Evolutionary conservation across 139 green algal genomes (phyloP), one percentile per base, ranked within the genome.

Genomic region (Tetradesmus obliquus): DNA sequence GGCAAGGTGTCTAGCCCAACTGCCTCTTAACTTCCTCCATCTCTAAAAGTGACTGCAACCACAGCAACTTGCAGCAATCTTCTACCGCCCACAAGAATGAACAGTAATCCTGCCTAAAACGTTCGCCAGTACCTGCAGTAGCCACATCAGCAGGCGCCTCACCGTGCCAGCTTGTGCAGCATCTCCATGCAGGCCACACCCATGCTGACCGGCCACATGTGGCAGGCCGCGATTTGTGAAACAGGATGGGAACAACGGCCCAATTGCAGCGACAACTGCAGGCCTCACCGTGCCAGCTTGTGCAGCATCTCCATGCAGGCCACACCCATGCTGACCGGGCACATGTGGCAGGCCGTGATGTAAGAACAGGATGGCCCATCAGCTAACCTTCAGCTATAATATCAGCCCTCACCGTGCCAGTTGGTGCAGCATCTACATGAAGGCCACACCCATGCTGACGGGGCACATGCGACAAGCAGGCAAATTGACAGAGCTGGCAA

Each of bases 121-220:
- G 1, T 89, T 82, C 12, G 22, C 3, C 4, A 15, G 54, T 81
- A 91, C 45, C 91, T 87, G 88, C 3, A 19, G 13, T 10, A 71
- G 57, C 57, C 6, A 66, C 57, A 66, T 13, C 57, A 13, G 57
- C 57, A 66, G 57, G 57, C 8, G 32, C 32, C 85, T 51, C 86
- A 90, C 88, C 74, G 57, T 3, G 76, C 71, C 51, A 92, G 89
- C 89, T 89, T 88, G 62, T 71, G 66, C 66, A 92, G 82, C 89
- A 88, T 81, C 79, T 96, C 93, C 22, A 89, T 71, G 69, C 94
- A 94, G 12, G 95, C 94, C 0, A 88, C 88, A 51, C 86, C 92
- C 8, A 94, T 94, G 24, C 94, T 93, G 17, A 81, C 71, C 1
- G 94, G 92, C 88, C 95, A 98, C 71, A 97, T 87, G 45, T 93